These are phyloP conservation scores for Wickerhamiella pararugosa DNA, from an alignment of 1,139 yeast species.

Conservation along the genomic window DNA sequence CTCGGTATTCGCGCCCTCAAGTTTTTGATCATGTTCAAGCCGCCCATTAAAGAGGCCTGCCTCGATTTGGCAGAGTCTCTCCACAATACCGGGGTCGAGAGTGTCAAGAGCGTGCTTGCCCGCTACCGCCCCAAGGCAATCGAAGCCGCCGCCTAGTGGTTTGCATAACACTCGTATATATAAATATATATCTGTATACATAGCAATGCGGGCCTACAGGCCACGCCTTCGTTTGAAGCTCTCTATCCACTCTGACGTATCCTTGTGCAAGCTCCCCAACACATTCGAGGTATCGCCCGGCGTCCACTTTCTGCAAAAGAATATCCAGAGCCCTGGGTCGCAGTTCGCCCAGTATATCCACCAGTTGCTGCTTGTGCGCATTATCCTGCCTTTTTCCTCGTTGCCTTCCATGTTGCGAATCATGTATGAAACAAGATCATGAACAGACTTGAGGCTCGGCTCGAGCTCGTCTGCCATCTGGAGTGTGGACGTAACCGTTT, in stretches of 20 bases:
- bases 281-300: too few relatives aligned
- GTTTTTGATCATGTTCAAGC: slow-evolving; percentile 76
- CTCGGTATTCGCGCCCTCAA: slow-evolving; percentile 68
- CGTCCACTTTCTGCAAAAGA: too few relatives aligned
- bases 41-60: slow-evolving; percentile 61
- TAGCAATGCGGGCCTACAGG: background rate
- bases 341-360: background rate
- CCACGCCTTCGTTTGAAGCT: slow-evolving; percentile 4
- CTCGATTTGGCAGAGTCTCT: slow-evolving; percentile 49
- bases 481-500: background rate
- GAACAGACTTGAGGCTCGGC: background rate
- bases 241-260: slow-evolving; percentile 1
- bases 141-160: background rate
- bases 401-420: background rate
- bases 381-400: background rate
- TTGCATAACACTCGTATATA: background rate
- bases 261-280: too few relatives aligned
- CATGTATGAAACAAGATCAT: background rate
- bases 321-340: too few relatives aligned
- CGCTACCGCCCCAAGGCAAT: slow-evolving; percentile 28
- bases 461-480: background rate
- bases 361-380: slow-evolving; percentile 2
- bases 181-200: too few relatives aligned
- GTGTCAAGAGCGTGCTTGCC: slow-evolving; percentile 38
- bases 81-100: slow-evolving; percentile 36